Percentiles rank a stretch among this genome's conserved stretches.
These are phyloP conservation scores for Luffa aegyptiaca DNA, from an alignment of 306 rosid species.

Conservation along the genomic window DNA sequence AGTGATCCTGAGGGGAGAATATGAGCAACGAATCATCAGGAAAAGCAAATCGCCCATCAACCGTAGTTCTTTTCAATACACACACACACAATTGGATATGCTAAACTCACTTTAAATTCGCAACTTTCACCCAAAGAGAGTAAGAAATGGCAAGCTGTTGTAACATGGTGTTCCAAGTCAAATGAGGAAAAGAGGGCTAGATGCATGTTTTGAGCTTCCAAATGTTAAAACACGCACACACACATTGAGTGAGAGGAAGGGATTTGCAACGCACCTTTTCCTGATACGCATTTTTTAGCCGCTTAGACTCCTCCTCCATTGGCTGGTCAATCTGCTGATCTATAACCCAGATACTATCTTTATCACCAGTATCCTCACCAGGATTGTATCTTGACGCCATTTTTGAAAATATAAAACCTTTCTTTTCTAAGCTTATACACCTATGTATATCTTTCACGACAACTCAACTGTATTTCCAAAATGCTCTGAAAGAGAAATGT, in stretches of 20 bases:
- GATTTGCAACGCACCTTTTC: conserved; percentile 4
- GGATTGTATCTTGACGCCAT: neutral
- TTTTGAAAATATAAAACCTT: neutral
- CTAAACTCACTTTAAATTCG: neutral
- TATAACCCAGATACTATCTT: conserved; percentile 2
- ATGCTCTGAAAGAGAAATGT: neutral
- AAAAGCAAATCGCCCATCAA: neutral
- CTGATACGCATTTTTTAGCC: neutral
- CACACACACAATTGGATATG: neutral
- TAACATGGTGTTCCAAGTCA: neutral
- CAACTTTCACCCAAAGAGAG: neutral
- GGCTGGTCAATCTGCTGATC: conserved; percentile 15
- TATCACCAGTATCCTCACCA: neutral
- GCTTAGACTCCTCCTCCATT: conserved; percentile 20
- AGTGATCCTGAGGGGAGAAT: conserved; percentile 53
- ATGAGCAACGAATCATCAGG: conserved; percentile 15
- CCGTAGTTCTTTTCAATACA: neutral
- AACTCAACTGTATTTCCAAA: neutral
- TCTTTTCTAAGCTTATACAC: neutral
- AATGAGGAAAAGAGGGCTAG: neutral
- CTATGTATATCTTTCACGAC: neutral
- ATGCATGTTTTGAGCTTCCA: neutral
- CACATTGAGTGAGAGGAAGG: neutral
- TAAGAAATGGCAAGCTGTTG: neutral
- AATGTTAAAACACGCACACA: neutral